phyloP scores from a whole-genome alignment of 2,329 filamentous ascomycete genomes.

The Scolecobasidium constrictum region DNA sequence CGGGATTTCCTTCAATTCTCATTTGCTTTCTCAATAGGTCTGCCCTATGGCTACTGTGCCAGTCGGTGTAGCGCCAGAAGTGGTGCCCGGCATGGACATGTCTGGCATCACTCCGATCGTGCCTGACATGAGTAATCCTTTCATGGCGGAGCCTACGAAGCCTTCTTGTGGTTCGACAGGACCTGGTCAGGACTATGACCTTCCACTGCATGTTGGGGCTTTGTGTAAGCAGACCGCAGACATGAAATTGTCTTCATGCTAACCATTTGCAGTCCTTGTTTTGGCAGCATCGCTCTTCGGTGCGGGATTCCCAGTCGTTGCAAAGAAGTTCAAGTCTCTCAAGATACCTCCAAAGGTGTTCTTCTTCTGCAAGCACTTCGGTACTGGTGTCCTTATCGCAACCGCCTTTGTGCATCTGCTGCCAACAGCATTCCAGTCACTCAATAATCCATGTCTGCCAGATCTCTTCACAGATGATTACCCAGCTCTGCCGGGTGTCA shows the following conservation, averaged over 20 bases:
- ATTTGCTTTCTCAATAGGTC: no score
- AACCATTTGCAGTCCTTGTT: slow-evolving; percentile 6
- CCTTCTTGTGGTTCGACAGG: slow-evolving; percentile 22
- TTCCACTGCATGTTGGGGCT: slow-evolving; percentile 26
- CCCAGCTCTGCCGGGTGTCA: slow-evolving; percentile 51
- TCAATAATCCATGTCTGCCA: slow-evolving; percentile 41
- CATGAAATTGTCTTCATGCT: slow-evolving; percentile 24
- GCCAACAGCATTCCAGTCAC: slow-evolving; percentile 45
- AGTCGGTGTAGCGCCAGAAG: no score
- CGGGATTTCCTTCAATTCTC: no score
- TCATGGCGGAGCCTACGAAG: slow-evolving; percentile 15
- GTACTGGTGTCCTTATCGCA: slow-evolving; percentile 75
- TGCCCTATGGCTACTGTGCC: no score
- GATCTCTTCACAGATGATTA: slow-evolving; percentile 49
- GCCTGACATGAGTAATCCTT: no score
- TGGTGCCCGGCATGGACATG: slow-evolving; percentile 6
- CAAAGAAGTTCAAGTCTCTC: slow-evolving; percentile 45
- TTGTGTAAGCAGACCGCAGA: slow-evolving; percentile 24
- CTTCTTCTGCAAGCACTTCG: slow-evolving; percentile 50
- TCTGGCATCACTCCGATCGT: no score
- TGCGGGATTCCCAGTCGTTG: slow-evolving; percentile 27
- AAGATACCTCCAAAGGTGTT: slow-evolving; percentile 47
- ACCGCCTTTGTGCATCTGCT: slow-evolving; percentile 73
- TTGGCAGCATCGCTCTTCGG: slow-evolving; percentile 2
- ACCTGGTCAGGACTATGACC: slow-evolving; percentile 21